These are phyloP conservation scores for Syzygium malaccense DNA, from an alignment of 441 rosid species.

Conservation along the genomic window DNA sequence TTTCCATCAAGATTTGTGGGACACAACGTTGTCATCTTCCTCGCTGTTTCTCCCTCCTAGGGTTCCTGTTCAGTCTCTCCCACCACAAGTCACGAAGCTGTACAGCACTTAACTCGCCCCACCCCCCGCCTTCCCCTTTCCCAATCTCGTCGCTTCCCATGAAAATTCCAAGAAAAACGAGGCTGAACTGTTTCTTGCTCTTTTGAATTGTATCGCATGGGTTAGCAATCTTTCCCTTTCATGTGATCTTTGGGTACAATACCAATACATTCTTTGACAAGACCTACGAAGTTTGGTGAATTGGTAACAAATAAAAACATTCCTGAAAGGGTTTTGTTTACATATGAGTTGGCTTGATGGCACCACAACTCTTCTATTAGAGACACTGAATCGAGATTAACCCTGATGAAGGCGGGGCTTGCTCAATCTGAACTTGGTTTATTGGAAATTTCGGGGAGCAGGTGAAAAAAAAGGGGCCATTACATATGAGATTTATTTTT, in stretches of 20 bases:
- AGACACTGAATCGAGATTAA: background rate
- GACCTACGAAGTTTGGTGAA: background rate
- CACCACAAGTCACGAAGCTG: background rate
- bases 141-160: background rate
- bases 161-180: background rate
- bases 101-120: background rate
- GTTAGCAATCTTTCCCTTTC: background rate
- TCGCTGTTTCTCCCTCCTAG: background rate
- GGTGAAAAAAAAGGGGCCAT: background rate
- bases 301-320: accelerated
- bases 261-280: background rate
- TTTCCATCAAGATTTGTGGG: background rate
- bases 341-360: background rate
- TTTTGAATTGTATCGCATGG: background rate
- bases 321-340: background rate
- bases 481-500: background rate
- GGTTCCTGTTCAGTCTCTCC: background rate
- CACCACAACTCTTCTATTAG: background rate
- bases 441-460: background rate
- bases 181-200: background rate
- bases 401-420: background rate
- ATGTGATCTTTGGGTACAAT: background rate
- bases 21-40: background rate
- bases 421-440: background rate
- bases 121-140: background rate